phyloP scores from a whole-genome alignment of 1,284 basidiomycete species.

The Meira nashicola region DNA sequence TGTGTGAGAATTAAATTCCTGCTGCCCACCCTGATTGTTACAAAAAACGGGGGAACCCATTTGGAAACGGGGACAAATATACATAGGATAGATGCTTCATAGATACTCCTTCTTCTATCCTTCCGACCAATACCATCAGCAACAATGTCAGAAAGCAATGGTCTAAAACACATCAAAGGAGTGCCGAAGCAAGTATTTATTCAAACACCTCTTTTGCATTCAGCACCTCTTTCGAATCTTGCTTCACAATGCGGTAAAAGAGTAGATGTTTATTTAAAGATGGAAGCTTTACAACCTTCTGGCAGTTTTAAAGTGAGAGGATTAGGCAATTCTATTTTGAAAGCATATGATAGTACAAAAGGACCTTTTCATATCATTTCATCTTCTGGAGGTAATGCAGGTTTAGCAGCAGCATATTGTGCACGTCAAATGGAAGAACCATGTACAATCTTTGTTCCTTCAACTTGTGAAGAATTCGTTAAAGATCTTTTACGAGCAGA shows the following conservation, averaged over 20 bases:
- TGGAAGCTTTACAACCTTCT: slow-evolving; percentile 47
- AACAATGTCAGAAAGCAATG: too few species aligned
- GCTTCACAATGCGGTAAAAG: not conserved
- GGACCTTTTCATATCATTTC: slow-evolving; percentile 33
- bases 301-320: slow-evolving; percentile 50
- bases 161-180: too few species aligned
- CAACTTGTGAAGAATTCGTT: slow-evolving; percentile 22
- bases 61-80: too few species aligned
- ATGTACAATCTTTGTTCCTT: slow-evolving; percentile 46
- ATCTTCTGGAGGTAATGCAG: slow-evolving; percentile 51
- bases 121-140: too few species aligned
- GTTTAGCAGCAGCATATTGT: slow-evolving; percentile 41
- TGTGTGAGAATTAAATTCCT: too few species aligned
- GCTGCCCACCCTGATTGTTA: too few species aligned
- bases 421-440: slow-evolving; percentile 27
- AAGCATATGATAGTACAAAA: slow-evolving; percentile 20
- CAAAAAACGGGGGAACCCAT: too few species aligned
- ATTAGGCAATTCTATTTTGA: slow-evolving; percentile 26
- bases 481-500: slow-evolving; percentile 23
- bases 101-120: too few species aligned
- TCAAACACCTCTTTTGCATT: slow-evolving; percentile 18
- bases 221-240: slow-evolving; percentile 10
- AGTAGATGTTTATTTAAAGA: slow-evolving; percentile 43
- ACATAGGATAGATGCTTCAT: too few species aligned
- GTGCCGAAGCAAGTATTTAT: slow-evolving; percentile 5